Percentiles rank a stretch among this genome's conserved stretches.
Evolutionary conservation across 441 rosid species (phyloP).

Genomic region (Biscutella auriculata): DNA sequence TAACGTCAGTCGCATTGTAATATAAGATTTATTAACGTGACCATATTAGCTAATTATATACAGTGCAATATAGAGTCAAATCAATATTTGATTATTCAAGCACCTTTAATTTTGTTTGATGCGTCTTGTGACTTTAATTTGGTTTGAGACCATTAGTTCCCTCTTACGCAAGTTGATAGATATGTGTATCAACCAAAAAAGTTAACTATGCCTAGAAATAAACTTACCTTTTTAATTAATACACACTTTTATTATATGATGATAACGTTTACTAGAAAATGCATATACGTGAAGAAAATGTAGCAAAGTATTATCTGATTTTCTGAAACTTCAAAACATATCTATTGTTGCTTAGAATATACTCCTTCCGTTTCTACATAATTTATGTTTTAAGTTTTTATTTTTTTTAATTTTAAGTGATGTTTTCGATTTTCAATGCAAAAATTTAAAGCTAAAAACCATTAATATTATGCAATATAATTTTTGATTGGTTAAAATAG

Average conservation of each 20-base stretch:
- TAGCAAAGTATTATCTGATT: not conserved
- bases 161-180: slow-evolving; percentile 12
- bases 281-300: not conserved
- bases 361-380: too few species aligned
- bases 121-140: not conserved
- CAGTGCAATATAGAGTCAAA: slow-evolving; percentile 8
- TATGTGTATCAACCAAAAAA: not conserved
- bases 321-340: not conserved
- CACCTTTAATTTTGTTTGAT: not conserved
- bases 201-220: not conserved
- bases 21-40: slow-evolving; percentile 16
- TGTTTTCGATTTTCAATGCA: too few species aligned
- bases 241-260: not conserved
- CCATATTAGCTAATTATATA: not conserved
- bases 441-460: too few species aligned
- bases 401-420: too few species aligned
- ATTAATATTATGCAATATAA: too few species aligned
- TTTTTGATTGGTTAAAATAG: too few species aligned
- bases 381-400: too few species aligned
- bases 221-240: not conserved
- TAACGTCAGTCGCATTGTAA: slow-evolving; percentile 17
- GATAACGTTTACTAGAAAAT: not conserved
- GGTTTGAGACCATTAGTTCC: slow-evolving; percentile 5
- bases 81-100: not conserved
- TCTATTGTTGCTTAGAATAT: not conserved